Conservation (phyloP, 2,329 filamentous ascomycete genomes). For the Rhynchosporium secalis region DNA sequence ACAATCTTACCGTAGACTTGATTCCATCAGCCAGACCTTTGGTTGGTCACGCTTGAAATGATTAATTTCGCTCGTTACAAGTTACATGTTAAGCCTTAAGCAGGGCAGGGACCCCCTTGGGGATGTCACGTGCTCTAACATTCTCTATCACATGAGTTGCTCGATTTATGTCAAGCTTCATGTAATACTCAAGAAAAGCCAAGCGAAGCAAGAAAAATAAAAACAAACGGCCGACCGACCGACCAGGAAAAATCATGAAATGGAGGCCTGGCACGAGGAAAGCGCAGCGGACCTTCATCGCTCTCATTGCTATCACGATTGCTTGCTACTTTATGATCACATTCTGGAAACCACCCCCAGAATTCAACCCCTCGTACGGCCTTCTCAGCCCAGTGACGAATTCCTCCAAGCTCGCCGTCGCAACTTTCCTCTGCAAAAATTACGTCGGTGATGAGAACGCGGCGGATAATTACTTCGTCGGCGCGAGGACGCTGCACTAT, state of each 20-base stretch:
- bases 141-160: too few species aligned
- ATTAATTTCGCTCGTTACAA: too few species aligned
- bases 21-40: too few species aligned
- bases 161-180: too few species aligned
- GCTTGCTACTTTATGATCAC: neutral
- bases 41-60: too few species aligned
- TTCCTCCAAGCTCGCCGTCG: constrained; percentile 36
- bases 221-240: neutral
- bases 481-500: constrained; percentile 44
- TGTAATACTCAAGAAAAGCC: neutral
- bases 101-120: too few species aligned
- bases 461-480: constrained; percentile 44
- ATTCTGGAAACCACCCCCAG: neutral
- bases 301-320: neutral
- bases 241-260: neutral
- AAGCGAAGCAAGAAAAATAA: neutral
- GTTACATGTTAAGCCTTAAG: too few species aligned
- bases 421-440: constrained; percentile 43
- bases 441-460: constrained; percentile 29
- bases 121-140: too few species aligned
- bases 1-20: too few species aligned
- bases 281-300: constrained; percentile 6
- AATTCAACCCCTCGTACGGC: neutral
- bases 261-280: neutral
- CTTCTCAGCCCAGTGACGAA: neutral